Conservation (phyloP, 345 rosid genomes). For the Barbarea vulgaris region DNA sequence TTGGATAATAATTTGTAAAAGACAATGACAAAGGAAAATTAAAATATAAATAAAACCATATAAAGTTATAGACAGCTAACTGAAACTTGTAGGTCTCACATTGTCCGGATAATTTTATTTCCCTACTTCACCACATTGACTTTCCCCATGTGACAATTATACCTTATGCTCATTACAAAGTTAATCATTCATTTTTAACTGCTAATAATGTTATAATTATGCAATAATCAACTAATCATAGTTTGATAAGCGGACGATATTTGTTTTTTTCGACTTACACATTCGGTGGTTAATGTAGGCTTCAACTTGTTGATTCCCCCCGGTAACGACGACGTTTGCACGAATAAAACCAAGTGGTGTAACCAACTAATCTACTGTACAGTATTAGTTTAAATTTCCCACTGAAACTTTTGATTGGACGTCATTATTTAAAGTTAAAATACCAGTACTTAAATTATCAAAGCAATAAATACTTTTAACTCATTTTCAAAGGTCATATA, state of each 20-base stretch:
- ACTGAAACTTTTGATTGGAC: background rate
- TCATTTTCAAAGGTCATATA: background rate
- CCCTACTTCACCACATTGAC: slow-evolving; percentile 25
- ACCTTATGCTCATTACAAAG: slow-evolving; percentile 21
- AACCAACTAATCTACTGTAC: background rate
- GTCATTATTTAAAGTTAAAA: background rate
- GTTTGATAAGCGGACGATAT: background rate
- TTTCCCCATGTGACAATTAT: slow-evolving; percentile 38
- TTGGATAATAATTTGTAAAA: slow-evolving; percentile 31
- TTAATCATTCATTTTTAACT: slow-evolving; percentile 22
- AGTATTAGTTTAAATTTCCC: background rate
- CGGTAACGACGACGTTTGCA: background rate
- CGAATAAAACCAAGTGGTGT: background rate
- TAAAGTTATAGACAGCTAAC: slow-evolving; percentile 37
- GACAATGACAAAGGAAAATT: background rate
- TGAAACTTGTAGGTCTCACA: slow-evolving; percentile 36
- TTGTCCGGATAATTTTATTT: slow-evolving; percentile 20
- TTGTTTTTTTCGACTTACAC: background rate
- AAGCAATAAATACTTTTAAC: background rate
- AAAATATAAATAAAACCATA: background rate
- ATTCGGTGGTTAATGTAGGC: background rate
- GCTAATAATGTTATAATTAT: slow-evolving; percentile 16
- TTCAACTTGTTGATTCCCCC: background rate
- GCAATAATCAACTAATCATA: slow-evolving; percentile 35
- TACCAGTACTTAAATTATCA: background rate